Conservation (phyloP, 2,329 filamentous ascomycete species). For the Coniochaeta hoffmannii region DNA sequence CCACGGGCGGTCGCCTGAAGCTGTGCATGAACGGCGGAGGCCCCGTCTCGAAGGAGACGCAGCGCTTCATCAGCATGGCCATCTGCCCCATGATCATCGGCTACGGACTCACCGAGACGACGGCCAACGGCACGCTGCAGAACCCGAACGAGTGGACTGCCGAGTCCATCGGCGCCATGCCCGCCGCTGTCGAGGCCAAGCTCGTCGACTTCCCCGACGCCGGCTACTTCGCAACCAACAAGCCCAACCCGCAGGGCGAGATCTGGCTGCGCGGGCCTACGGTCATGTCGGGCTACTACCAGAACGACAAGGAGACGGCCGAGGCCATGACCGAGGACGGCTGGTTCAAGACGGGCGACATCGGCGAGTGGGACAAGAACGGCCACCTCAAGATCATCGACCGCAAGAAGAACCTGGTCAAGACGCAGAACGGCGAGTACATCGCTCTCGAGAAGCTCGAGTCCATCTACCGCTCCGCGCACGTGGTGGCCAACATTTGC, state of each 20-base stretch:
- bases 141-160: constrained; percentile 75
- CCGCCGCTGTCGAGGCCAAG: constrained; percentile 70
- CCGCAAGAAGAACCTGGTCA: constrained; percentile 84
- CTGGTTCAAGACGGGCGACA: constrained; percentile 86
- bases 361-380: constrained; percentile 67
- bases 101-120: constrained; percentile 82
- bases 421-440: constrained; percentile 76
- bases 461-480: constrained; percentile 42
- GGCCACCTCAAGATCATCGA: constrained; percentile 72
- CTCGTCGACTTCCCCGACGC: constrained; percentile 80
- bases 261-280: constrained; percentile 77
- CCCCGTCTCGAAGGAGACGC: constrained; percentile 76
- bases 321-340: constrained; percentile 63
- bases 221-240: constrained; percentile 70
- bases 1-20: constrained; percentile 73
- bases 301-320: constrained; percentile 70
- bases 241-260: constrained; percentile 72
- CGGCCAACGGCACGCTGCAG: constrained; percentile 66
- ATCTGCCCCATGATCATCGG: constrained; percentile 86
- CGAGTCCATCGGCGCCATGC: constrained; percentile 64
- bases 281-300: constrained; percentile 66
- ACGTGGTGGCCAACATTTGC: constrained; percentile 48
- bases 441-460: constrained; percentile 70
- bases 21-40: constrained; percentile 83
- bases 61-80: constrained; percentile 80